A percentile compares a stretch with the other conserved stretches of the same genome.
Evolutionary conservation across 2,329 filamentous ascomycete genomes (phyloP).

Genomic region (Fusarium sulawesiense): DNA sequence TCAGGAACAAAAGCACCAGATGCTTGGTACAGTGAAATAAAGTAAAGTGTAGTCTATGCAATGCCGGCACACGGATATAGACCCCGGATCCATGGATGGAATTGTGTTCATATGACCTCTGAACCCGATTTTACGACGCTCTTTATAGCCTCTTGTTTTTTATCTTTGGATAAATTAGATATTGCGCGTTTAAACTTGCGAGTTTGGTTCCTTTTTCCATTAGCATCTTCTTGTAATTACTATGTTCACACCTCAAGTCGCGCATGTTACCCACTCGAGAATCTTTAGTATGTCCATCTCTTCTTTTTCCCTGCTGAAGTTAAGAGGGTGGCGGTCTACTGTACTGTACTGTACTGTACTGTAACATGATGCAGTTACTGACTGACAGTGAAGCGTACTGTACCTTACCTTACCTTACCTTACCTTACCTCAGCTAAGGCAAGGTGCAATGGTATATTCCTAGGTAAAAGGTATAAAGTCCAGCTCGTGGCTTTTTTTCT

Average conservation of each 20-base stretch:
- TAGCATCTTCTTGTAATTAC: conserved; percentile 12
- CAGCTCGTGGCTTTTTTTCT: conserved; percentile 31
- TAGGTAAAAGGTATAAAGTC: conserved; percentile 13
- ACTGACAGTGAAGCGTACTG: not conserved
- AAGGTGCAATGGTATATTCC: not conserved
- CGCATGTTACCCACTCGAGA: conserved; percentile 29
- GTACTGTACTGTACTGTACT: not conserved
- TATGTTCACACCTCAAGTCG: conserved; percentile 29
- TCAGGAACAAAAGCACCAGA: not conserved
- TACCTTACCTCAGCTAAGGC: conserved; percentile 16
- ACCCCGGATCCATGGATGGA: conserved; percentile 20
- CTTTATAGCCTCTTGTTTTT: not conserved
- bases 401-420: conserved; percentile 15
- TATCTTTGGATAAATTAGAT: conserved; percentile 4
- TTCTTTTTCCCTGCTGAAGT: conserved; percentile 21
- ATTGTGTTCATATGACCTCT: conserved; percentile 37
- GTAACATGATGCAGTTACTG: conserved; percentile 23
- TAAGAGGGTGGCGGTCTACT: conserved; percentile 34
- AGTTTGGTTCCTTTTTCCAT: not conserved
- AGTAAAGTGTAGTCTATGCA: not conserved
- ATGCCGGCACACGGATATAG: conserved; percentile 8
- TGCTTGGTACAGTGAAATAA: not conserved
- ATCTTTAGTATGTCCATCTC: conserved; percentile 16
- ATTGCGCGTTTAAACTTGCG: conserved; percentile 1
- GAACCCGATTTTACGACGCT: conserved; percentile 12